These are phyloP conservation scores for Oenanthe javanica DNA, from an alignment of 140 eudicot genomes.

Conservation along the genomic window DNA sequence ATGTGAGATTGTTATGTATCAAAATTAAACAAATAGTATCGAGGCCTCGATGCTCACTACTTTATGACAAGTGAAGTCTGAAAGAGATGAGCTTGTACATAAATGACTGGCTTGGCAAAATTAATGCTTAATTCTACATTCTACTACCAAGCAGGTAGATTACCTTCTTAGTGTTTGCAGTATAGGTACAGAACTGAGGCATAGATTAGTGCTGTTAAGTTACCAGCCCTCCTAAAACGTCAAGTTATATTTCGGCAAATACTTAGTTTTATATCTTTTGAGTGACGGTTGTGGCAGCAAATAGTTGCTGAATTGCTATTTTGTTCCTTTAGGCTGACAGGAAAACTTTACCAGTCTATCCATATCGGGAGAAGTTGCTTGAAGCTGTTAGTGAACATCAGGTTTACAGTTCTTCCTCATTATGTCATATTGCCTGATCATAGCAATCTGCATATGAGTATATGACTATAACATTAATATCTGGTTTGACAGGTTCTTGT, in stretches of 20 bases:
- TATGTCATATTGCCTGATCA: neutral
- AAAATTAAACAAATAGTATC: neutral
- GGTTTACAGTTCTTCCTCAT: constrained; percentile 33
- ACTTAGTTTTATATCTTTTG: neutral
- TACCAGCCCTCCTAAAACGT: too few species aligned
- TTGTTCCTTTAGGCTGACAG: constrained; percentile 57
- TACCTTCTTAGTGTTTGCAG: neutral
- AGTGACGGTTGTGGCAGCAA: neutral
- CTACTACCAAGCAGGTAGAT: neutral
- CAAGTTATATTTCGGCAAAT: neutral
- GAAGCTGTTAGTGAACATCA: constrained; percentile 81
- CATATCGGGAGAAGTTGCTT: constrained; percentile 76
- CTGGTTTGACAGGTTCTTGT: constrained; percentile 60
- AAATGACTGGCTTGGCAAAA: neutral
- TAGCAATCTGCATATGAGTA: neutral
- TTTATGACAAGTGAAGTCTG: neutral
- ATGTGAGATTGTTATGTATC: neutral
- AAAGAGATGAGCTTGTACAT: neutral
- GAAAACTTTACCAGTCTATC: constrained; percentile 85
- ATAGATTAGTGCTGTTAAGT: too few species aligned
- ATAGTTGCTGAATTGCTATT: neutral
- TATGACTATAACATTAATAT: neutral
- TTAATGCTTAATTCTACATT: neutral
- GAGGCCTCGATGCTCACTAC: neutral
- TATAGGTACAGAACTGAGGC: neutral